These are phyloP conservation scores for Monilinia aucupariae DNA, from an alignment of 2,329 filamentous ascomycete genomes.

Conservation along the genomic window DNA sequence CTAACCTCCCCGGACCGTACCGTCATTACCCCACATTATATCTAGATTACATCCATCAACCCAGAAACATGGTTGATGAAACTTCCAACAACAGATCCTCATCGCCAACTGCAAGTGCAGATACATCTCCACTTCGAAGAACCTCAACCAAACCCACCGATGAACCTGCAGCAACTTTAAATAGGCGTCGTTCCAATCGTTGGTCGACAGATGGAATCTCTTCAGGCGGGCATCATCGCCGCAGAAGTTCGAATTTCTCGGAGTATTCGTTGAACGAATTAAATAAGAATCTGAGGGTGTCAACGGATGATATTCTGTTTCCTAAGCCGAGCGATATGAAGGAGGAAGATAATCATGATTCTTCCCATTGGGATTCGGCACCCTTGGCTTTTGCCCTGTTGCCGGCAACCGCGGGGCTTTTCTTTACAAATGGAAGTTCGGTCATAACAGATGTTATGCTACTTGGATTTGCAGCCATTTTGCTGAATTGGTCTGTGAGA, in stretches of 20 bases:
- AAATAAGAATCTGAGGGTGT: constrained; percentile 56
- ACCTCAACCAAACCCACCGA: constrained; percentile 19
- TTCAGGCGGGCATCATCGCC: constrained; percentile 37
- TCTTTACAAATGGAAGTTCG: constrained; percentile 79
- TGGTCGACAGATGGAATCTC: constrained; percentile 32
- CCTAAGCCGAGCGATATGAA: constrained; percentile 43
- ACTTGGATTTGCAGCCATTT: constrained; percentile 72
- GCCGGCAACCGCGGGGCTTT: constrained; percentile 75
- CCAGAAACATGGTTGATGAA: constrained; percentile 17
- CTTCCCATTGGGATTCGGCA: constrained; percentile 70
- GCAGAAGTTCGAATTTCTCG: constrained; percentile 73
- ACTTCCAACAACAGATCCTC: background rate
- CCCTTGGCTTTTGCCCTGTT: constrained; percentile 79
- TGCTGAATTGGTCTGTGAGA: constrained; percentile 87
- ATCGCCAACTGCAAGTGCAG: constrained; percentile 15
- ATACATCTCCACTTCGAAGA: constrained; percentile 16
- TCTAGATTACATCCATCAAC: background rate
- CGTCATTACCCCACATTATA: background rate
- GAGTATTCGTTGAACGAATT: constrained; percentile 68
- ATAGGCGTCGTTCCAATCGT: constrained; percentile 26
- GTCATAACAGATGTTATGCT: constrained; percentile 82
- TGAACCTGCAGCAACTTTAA: constrained; percentile 23
- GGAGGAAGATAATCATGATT: constrained; percentile 43
- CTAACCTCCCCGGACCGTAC: background rate
- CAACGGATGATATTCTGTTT: constrained; percentile 64